Evolutionary conservation across 441 rosid species (phyloP), one percentile per base, ranked within the genome.

Genomic region (Raphanus hybrid): DNA sequence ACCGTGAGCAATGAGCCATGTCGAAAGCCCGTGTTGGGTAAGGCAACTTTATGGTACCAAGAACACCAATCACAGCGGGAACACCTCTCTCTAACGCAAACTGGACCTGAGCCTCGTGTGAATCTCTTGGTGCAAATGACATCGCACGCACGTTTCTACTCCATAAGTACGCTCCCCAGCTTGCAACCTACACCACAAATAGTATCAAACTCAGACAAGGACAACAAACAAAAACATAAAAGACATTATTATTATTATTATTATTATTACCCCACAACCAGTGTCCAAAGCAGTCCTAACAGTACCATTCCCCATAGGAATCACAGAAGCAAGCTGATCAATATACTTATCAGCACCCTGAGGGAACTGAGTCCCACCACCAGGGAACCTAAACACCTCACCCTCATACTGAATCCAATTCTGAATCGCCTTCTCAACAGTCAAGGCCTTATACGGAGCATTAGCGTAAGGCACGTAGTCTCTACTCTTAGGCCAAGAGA

Each of bases 61-160:
- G 93, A 83, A 96, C 99, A 79, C 97, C 99, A 67, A 96, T 92
- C 75, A 96, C 89, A 61, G 99, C 99, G 11, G 99, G 97, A 34
- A 96, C 97, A 80, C 99, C 99, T 80, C 99, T 89, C 84, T 96
- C 99, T 3, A 96, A 86, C 34, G 99, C 99, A 84, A 96, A 96
- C 16, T 96, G 98, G 14, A 96, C 99, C 79, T 96, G 99, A 8
- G 99, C 99, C 84, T 96, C 98, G 35, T 96, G 99, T 0, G 96
- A 90, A 70, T 96, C 99, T 87, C 99, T 87, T 14, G 99, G 99
- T 23, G 99, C 99, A 62, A 96, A 96, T 3, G 99, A 96, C 98
- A 96, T 96, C 18, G 97, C 87, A 12, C 93, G 80, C 7, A 96
- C 99, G 65, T 96, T 93, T 82, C 97, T 91, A 68, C 96, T 93